phyloP scores from a whole-genome alignment of 345 rosid species.

The Dimocarpus longan region DNA sequence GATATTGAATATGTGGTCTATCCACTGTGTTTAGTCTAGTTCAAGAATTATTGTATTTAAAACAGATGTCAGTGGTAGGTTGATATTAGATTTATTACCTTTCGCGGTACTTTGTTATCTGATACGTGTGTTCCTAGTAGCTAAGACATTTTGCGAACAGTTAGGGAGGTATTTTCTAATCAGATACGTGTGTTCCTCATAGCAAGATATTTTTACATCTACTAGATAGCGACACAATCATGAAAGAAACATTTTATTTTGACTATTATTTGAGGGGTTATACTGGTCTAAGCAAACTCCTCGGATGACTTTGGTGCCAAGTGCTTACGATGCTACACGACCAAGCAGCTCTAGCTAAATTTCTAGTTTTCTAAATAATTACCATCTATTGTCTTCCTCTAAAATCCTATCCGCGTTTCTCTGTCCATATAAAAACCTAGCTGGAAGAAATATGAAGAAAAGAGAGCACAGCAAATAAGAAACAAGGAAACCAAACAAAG shows the following conservation, averaged over 20 bases:
- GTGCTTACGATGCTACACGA: background rate
- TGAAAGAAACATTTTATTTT: background rate
- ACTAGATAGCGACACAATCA: background rate
- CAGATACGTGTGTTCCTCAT: background rate
- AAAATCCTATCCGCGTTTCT: background rate
- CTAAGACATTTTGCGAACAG: too few species aligned
- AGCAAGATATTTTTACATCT: conserved; percentile 2
- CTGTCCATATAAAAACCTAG: background rate
- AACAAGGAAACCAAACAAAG: background rate
- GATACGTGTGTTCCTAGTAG: background rate
- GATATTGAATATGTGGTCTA: background rate
- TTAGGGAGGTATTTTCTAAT: background rate
- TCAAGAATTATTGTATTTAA: background rate
- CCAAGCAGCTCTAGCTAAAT: background rate
- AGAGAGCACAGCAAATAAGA: background rate
- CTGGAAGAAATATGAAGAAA: background rate
- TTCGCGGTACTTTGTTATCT: background rate
- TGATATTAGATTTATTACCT: background rate
- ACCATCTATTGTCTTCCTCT: background rate
- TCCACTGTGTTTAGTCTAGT: background rate
- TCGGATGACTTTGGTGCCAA: background rate
- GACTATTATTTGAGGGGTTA: background rate
- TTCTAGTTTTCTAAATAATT: background rate
- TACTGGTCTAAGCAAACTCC: background rate
- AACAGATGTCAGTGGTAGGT: background rate